Conservation (phyloP, 2,329 filamentous ascomycete species). For the Neocatenulostroma microsporum region DNA sequence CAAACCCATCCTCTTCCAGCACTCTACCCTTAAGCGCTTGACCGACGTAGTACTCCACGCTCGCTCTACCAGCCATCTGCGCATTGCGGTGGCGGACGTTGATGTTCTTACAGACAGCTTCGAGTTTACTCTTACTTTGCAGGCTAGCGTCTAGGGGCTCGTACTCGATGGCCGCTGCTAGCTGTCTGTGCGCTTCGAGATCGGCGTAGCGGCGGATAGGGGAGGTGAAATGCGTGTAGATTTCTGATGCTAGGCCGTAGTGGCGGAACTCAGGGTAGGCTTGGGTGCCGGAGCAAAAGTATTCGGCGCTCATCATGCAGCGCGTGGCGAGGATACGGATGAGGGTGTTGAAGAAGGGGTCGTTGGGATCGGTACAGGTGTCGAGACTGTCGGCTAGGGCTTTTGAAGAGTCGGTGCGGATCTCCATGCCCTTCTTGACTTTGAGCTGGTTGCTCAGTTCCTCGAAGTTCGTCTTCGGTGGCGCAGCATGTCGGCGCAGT, state of each 20-base stretch:
- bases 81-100: slow-evolving; percentile 96
- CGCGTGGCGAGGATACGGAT: slow-evolving; percentile 95
- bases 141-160: slow-evolving; percentile 74
- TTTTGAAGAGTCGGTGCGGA: slow-evolving; percentile 78
- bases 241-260: slow-evolving; percentile 91
- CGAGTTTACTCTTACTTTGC: slow-evolving; percentile 73
- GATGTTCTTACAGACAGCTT: slow-evolving; percentile 96
- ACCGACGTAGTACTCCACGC: slow-evolving; percentile 95
- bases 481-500: slow-evolving; percentile 81
- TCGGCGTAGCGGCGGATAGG: slow-evolving; percentile 98
- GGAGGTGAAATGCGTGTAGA: slow-evolving; percentile 98
- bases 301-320: slow-evolving; percentile 99
- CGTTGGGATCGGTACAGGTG: slow-evolving; percentile 64
- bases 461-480: slow-evolving; percentile 94
- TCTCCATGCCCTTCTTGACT: slow-evolving; percentile 71
- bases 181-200: slow-evolving; percentile 84
- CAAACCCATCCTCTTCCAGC: slow-evolving; percentile 80
- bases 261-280: slow-evolving; percentile 91
- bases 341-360: slow-evolving; percentile 98
- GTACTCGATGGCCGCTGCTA: slow-evolving; percentile 92
- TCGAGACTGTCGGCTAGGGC: slow-evolving; percentile 93
- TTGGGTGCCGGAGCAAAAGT: slow-evolving; percentile 92
- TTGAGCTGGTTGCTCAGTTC: slow-evolving; percentile 85
- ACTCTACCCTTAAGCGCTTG: slow-evolving; percentile 78
- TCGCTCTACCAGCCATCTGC: slow-evolving; percentile 87